Percentiles rank a stretch among this genome's conserved stretches.
phyloP scores from a whole-genome alignment of 495 filamentous ascomycete species.

The Hypoxylon rickii region DNA sequence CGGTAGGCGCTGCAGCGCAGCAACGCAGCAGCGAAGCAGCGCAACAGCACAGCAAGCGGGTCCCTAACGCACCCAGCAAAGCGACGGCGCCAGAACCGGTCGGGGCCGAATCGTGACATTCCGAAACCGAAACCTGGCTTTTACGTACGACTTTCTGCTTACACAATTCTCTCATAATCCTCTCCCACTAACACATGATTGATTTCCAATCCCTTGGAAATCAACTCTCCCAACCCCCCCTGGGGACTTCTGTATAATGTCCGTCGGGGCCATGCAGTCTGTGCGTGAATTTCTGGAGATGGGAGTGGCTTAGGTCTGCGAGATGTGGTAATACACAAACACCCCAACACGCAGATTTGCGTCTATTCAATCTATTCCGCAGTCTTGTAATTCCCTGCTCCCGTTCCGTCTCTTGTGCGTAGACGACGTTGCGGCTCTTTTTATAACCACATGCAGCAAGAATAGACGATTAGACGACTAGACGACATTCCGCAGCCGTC shows the following conservation, averaged over 20 bases:
- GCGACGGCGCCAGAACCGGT: constrained; percentile 5
- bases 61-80: background rate
- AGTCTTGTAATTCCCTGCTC: constrained; percentile 7
- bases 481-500: constrained; percentile 8
- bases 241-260: no score
- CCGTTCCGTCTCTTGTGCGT: constrained; percentile 7
- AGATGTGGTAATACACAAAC: no score
- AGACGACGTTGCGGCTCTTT: constrained; percentile 21
- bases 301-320: no score
- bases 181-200: constrained; percentile 1
- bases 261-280: no score
- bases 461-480: background rate
- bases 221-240: constrained; percentile 9
- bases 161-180: constrained; percentile 31
- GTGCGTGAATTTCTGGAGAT: no score
- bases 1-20: constrained; percentile 25
- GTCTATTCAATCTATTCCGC: background rate
- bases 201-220: constrained; percentile 37
- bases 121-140: no score
- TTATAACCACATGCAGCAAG: background rate
- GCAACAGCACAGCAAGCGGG: no score
- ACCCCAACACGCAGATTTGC: no score
- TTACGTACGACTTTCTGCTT: constrained; percentile 26
- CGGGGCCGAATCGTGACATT: constrained; percentile 19
- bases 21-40: no score